Conservation (phyloP, 1,284 basidiomycete genomes). For the Anthracocystis panici-leucophaei region DNA sequence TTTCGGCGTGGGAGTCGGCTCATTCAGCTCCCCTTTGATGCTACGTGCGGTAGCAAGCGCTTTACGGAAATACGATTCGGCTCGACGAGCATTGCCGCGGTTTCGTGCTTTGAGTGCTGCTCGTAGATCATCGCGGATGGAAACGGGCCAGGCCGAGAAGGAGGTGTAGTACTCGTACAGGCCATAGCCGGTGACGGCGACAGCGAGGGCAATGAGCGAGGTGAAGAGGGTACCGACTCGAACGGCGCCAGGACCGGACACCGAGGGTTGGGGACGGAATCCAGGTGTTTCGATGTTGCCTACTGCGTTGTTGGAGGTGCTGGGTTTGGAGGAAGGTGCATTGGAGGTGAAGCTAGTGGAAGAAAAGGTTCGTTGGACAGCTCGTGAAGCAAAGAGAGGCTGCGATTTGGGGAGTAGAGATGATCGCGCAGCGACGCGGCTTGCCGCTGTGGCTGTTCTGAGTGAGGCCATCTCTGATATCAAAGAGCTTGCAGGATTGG, state of each 20-base stretch:
- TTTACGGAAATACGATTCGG: slow-evolving; percentile 61
- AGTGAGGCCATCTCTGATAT: slow-evolving; percentile 15
- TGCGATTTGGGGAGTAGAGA: neutral
- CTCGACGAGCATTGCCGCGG: slow-evolving; percentile 57
- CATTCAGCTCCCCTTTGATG: slow-evolving; percentile 47
- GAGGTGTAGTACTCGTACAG: slow-evolving; percentile 68
- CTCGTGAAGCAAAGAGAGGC: neutral
- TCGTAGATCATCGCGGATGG: slow-evolving; percentile 65
- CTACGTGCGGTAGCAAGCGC: slow-evolving; percentile 53
- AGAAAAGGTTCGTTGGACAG: neutral
- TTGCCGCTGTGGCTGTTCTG: slow-evolving; percentile 9
- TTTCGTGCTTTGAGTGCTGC: slow-evolving; percentile 65
- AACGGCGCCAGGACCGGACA: slow-evolving; percentile 21
- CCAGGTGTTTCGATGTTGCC: slow-evolving; percentile 44
- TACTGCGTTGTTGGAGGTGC: slow-evolving; percentile 4
- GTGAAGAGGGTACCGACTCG: slow-evolving; percentile 50
- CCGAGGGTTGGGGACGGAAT: slow-evolving; percentile 25
- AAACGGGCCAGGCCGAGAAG: slow-evolving; percentile 67
- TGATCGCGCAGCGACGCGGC: slow-evolving; percentile 5
- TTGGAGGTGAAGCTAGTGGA: neutral
- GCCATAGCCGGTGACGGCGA: slow-evolving; percentile 65
- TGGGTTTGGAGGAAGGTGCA: slow-evolving; percentile 13
- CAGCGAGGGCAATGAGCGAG: slow-evolving; percentile 56
- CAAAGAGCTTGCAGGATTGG: neutral
- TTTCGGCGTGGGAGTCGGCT: slow-evolving; percentile 34